Base-by-base conservation (phyloP, 139 green algal species). In the Chlorella sp. region DNA sequence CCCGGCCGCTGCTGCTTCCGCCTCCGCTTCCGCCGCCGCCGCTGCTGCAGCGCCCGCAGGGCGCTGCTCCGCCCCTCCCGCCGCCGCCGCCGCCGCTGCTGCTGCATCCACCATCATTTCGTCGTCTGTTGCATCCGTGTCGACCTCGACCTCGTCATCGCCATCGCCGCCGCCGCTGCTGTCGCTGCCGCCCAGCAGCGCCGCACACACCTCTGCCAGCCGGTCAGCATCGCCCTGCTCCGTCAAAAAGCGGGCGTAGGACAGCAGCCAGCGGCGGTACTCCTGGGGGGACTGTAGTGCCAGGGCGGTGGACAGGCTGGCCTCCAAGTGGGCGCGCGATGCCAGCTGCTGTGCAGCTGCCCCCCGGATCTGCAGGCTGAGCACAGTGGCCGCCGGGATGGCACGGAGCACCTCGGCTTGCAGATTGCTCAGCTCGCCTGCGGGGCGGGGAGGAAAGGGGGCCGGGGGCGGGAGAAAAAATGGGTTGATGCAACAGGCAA, bases 211-310 rank as follows among this genome's bases (percentile, higher is more conserved):
- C 83, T 97, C 96, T 32, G 83, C 89, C 32, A 97, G 84, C 4
- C 94, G 90, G 1, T 14, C 83, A 89, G 95, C 90, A 11, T 94
- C 89, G 7, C 37, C 85, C 9, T 85, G 81, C 24, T 86, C 93
- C 82, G 90, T 82, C 68, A 97, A 91, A 71, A 94, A 76, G 61
- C 90, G 86, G 24, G 92, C 94, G 85, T 97, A 97, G 5, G 93
- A 93, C 0, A 90, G 57, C 34, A 97, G 92, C 93, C 93, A 97
- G 66, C 91, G 88, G 57, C 89, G 84, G 91, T 94, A 96, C 85
- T 97, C 96, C 32, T 84, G 39, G 24, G 89, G 34, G 14, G 84
- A 91, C 53, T 86, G 60, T 83, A 97, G 81, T 15, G 90, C 90
- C 73, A 93, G 87, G 39, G 94, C 93, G 3, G 94, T 85, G 15